Evolutionary conservation across 2,329 filamentous ascomycete genomes (phyloP), one percentile per base, ranked within the genome.

Genomic region (Didymella keratinophila): DNA sequence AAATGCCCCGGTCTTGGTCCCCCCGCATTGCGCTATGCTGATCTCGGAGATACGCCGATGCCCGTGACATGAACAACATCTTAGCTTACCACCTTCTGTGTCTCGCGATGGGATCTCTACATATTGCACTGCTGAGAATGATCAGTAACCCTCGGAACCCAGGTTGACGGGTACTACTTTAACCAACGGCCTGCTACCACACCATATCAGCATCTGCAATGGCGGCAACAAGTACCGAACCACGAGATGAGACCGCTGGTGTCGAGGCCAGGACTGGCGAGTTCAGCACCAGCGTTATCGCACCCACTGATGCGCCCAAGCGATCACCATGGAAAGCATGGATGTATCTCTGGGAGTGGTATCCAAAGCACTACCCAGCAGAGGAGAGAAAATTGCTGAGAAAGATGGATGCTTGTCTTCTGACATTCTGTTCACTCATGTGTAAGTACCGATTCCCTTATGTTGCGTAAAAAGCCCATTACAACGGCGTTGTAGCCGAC

Each of bases 291-390:
- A 71, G 63, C 55, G 63, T 70, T 9, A 74, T 76, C 46, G 73
- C 73, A 23, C 73, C 73, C 25, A 66, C 63, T 7, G 71, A 74
- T 41, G 73, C 73, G 2, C 73, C 73, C 18, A 72, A 71, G 58
- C 66, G 72, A n/a, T 75, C 72, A 8, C 72, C 73, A 52, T 76
- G 73, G 73, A 76, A 74, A 48, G 73, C 73, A 0, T 76, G 72
- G 72, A 73, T 76, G 70, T 76, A 76, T 27, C 68, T 76, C 1
- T 74, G 71, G 73, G 72, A 77, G 49, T 77, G 75, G 75, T 77
- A 77, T 46, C 75, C 75, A 4, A 68, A 66, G 20, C 70, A 73
- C 46, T 77, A 77, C 37, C 69, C 75, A 2, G 66, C 62, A 11
- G 70, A 75, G 47, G 75, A 77, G 60, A 67, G 71, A 25, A 71